These are phyloP conservation scores for Tolypocladium cylindrosporum DNA, from an alignment of 2,329 filamentous ascomycete species.

Conservation along the genomic window DNA sequence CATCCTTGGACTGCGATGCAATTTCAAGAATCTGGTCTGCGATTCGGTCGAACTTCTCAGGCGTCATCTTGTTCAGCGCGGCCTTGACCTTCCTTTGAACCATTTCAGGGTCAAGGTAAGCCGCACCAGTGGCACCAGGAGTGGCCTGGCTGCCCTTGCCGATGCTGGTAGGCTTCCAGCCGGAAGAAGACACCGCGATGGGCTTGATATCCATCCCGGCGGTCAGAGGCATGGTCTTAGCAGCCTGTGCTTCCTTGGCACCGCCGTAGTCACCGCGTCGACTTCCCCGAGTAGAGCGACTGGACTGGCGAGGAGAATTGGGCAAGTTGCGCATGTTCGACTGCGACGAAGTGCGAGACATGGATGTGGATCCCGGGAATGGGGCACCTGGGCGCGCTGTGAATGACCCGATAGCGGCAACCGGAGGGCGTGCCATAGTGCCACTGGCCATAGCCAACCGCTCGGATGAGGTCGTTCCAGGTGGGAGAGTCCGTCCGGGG, in stretches of 20 bases:
- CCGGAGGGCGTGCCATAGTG: conserved; percentile 33
- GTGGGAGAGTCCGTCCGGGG: conserved; percentile 49
- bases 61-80: conserved; percentile 98
- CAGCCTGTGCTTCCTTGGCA: conserved; percentile 56
- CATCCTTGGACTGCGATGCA: conserved; percentile 89
- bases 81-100: conserved; percentile 99
- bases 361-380: conserved; percentile 51
- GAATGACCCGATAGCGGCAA: conserved; percentile 31
- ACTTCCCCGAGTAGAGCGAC: conserved; percentile 54
- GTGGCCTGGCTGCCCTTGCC: conserved; percentile 25
- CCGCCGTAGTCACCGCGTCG: conserved; percentile 45
- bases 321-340: conserved; percentile 53
- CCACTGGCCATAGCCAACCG: conserved; percentile 59
- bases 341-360: conserved; percentile 56
- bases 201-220: conserved; percentile 72
- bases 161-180: conserved; percentile 83
- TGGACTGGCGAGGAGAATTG: conserved; percentile 61
- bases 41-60: conserved; percentile 96
- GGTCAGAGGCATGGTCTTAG: conserved; percentile 88
- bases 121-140: conserved; percentile 26
- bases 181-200: conserved; percentile 59
- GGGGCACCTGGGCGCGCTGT: conserved; percentile 37
- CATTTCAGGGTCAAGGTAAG: conserved; percentile 75
- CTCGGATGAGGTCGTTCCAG: conserved; percentile 68
- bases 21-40: conserved; percentile 88